Evolutionary conservation across 345 rosid genomes (phyloP).

Genomic region (Sapria himalayana): DNA sequence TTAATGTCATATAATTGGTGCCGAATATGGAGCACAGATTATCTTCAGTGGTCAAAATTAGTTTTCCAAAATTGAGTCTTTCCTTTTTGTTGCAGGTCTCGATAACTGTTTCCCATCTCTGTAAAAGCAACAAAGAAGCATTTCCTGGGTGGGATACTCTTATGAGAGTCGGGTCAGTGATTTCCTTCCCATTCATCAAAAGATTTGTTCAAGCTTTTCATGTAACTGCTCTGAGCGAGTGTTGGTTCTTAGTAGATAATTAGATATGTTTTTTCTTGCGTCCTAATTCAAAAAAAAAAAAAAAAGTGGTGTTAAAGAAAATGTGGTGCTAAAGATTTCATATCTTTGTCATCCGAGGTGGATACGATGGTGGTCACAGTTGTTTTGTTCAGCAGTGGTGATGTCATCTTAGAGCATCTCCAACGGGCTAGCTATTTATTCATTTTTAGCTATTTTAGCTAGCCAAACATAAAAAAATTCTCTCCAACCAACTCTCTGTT

Average conservation of each 20-base stretch:
- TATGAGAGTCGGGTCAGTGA: slow-evolving; percentile 45
- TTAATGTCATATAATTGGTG: too few species aligned
- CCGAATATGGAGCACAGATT: too few species aligned
- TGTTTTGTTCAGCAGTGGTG: too few species aligned
- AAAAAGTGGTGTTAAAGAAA: background rate
- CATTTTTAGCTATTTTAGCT: too few species aligned
- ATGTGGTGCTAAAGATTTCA: background rate
- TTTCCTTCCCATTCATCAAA: too few species aligned
- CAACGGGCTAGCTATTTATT: too few species aligned
- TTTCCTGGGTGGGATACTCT: slow-evolving; percentile 93
- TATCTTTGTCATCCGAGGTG: background rate
- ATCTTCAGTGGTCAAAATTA: background rate
- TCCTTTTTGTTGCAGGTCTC: slow-evolving; percentile 31
- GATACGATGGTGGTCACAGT: too few species aligned
- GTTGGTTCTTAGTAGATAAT: background rate
- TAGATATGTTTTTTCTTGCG: background rate
- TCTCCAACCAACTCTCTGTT: too few species aligned
- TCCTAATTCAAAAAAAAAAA: background rate
- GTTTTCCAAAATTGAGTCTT: background rate
- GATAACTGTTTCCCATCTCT: slow-evolving; percentile 34
- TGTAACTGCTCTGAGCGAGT: background rate
- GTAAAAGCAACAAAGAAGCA: slow-evolving; percentile 56
- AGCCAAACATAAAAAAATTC: too few species aligned
- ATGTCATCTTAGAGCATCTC: too few species aligned
- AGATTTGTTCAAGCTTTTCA: background rate